Percentiles rank a stretch among this genome's conserved stretches.
Evolutionary conservation across 352 stramenopile genomes (phyloP).

Genomic region (Hyaloperonospora arabidopsidis): DNA sequence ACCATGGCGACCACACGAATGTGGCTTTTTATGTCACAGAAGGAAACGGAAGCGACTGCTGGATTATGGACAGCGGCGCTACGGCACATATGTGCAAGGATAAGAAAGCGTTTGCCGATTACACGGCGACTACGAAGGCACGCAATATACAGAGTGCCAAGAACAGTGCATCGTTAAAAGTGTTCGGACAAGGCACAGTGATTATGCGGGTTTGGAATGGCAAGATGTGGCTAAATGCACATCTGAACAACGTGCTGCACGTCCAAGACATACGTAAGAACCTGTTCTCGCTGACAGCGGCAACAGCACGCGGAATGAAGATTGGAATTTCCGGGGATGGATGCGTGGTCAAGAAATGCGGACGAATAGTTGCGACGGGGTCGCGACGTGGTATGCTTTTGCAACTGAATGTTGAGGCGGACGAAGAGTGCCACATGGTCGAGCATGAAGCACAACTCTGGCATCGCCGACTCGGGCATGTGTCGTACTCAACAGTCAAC

Average conservation of each 20-base stretch:
- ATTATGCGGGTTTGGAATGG: background rate
- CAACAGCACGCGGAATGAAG: slow-evolving; percentile 1
- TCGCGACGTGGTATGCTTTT: background rate
- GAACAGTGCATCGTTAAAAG: background rate
- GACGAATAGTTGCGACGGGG: background rate
- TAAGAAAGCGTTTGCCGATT: background rate
- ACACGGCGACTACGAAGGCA: background rate
- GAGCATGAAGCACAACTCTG: background rate
- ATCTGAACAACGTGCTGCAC: background rate
- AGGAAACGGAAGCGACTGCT: slow-evolving; percentile 1
- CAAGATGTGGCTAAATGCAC: background rate
- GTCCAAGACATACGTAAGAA: background rate
- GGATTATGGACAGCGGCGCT: too few species aligned
- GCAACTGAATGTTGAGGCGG: background rate
- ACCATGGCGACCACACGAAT: background rate
- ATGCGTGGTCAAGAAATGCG: background rate
- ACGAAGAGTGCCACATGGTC: background rate
- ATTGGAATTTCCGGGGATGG: too few species aligned
- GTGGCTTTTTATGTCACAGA: background rate
- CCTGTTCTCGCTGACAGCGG: too few species aligned
- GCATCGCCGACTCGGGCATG: background rate
- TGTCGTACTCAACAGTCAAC: background rate
- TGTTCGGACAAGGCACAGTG: background rate
- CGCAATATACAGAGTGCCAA: background rate
- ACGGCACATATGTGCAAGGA: slow-evolving; percentile 1